Conservation (phyloP, 495 filamentous ascomycete species). For the Hypoxylon trugodes region DNA sequence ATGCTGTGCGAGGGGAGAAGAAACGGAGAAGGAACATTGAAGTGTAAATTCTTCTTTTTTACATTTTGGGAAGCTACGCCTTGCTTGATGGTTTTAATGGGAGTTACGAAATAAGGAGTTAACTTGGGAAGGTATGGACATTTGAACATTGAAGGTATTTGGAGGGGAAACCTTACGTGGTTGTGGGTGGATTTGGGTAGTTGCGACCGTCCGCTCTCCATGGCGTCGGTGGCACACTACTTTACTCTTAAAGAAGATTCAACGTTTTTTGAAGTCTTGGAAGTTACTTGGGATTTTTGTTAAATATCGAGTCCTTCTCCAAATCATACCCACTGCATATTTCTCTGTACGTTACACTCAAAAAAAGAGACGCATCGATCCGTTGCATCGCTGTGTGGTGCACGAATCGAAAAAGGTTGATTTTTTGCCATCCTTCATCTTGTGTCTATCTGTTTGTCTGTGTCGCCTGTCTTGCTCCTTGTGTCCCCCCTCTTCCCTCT, state of each 20-base stretch:
- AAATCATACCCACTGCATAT: slow-evolving; percentile 9
- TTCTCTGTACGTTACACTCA: too few relatives aligned
- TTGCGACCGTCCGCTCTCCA: too few relatives aligned
- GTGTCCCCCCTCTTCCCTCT: too few relatives aligned
- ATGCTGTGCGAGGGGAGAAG: too few relatives aligned
- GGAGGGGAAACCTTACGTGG: slow-evolving; percentile 29
- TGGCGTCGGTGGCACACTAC: slow-evolving; percentile 4
- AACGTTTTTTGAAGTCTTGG: not conserved
- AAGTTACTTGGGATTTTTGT: slow-evolving; percentile 24
- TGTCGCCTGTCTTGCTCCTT: too few relatives aligned
- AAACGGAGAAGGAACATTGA: not conserved
- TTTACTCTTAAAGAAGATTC: not conserved
- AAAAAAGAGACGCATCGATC: too few relatives aligned
- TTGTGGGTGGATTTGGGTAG: slow-evolving; percentile 20
- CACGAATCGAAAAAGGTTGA: too few relatives aligned
- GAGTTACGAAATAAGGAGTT: slow-evolving; percentile 5
- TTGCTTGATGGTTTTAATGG: not conserved
- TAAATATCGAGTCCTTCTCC: slow-evolving; percentile 36
- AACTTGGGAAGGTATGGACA: not conserved
- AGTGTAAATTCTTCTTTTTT: slow-evolving; percentile 11
- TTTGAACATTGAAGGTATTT: not conserved
- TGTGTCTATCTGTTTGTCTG: too few relatives aligned
- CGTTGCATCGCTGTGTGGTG: too few relatives aligned
- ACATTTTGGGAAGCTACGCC: slow-evolving; percentile 2
- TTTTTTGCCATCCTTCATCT: too few relatives aligned